phyloP scores from a whole-genome alignment of 2,329 filamentous ascomycete genomes.

The Trichoderma sp. region DNA sequence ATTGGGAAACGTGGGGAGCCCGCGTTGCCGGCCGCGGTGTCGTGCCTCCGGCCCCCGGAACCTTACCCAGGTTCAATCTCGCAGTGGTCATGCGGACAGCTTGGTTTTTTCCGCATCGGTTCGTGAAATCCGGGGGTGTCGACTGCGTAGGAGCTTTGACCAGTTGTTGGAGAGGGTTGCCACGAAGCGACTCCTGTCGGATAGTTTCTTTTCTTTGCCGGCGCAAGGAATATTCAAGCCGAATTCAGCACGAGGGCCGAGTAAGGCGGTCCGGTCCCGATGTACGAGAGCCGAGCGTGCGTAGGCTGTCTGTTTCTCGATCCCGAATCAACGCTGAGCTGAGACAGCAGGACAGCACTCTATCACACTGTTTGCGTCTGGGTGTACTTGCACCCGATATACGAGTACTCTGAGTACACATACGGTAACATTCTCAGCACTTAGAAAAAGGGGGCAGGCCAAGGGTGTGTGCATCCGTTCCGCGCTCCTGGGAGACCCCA shows the following conservation, averaged over 20 bases:
- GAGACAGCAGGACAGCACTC: neutral
- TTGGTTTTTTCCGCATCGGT: slow-evolving; percentile 17
- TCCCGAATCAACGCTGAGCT: neutral
- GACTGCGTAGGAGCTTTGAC: slow-evolving; percentile 12
- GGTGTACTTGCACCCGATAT: neutral
- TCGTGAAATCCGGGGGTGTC: slow-evolving; percentile 8
- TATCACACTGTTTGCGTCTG: neutral
- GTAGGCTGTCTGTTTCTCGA: neutral
- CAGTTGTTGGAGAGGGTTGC: neutral
- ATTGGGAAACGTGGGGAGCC: slow-evolving; percentile 23
- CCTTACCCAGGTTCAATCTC: slow-evolving; percentile 7
- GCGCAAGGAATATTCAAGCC: neutral
- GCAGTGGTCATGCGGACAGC: slow-evolving; percentile 20
- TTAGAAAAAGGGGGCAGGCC: neutral
- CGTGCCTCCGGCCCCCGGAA: slow-evolving; percentile 6
- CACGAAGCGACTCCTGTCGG: neutral
- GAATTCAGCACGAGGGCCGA: neutral
- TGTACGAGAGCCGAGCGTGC: neutral
- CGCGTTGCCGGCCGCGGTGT: slow-evolving; percentile 8
- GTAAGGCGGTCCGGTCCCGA: neutral
- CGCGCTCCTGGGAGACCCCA: slow-evolving; percentile 19
- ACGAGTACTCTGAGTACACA: neutral
- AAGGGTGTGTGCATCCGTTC: slow-evolving; percentile 18
- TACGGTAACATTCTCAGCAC: neutral
- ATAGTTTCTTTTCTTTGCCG: neutral